Conservation (phyloP, 139 green algal species). For the Tetradesmus lagerheimii region DNA sequence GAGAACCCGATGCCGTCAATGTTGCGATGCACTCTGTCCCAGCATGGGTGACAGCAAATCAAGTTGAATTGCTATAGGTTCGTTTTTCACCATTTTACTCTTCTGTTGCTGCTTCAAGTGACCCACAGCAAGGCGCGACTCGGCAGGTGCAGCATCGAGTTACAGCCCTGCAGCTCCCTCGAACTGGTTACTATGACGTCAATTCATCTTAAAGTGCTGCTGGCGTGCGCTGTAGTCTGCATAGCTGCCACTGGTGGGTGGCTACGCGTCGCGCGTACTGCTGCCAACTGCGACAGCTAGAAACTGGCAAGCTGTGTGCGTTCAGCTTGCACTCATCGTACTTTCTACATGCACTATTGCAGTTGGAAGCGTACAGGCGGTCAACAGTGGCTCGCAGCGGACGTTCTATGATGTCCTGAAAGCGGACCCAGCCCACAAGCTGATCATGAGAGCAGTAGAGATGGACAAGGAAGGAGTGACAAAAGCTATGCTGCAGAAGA, state of each 20-base stretch:
- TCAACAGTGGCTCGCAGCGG: not conserved
- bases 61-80: too few relatives aligned
- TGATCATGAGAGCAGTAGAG: slow-evolving; percentile 30
- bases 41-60: too few relatives aligned
- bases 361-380: not conserved
- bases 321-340: not conserved
- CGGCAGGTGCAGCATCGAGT: too few relatives aligned
- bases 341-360: not conserved
- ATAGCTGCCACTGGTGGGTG: not conserved
- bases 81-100: too few relatives aligned
- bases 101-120: too few relatives aligned
- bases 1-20: not conserved
- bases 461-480: not conserved
- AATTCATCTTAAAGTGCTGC: too few relatives aligned
- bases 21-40: not conserved
- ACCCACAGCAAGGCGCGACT: too few relatives aligned
- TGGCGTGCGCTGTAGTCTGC: not conserved
- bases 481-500: slow-evolving; percentile 8
- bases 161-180: too few relatives aligned
- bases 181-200: too few relatives aligned
- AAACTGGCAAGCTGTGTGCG: not conserved
- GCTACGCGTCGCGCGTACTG: not conserved
- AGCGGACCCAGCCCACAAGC: slow-evolving; percentile 16
- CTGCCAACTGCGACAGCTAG: not conserved
- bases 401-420: slow-evolving; percentile 36